These are phyloP conservation scores for Monilinia aucupariae DNA, from an alignment of 2,329 filamentous ascomycete species.

Conservation along the genomic window DNA sequence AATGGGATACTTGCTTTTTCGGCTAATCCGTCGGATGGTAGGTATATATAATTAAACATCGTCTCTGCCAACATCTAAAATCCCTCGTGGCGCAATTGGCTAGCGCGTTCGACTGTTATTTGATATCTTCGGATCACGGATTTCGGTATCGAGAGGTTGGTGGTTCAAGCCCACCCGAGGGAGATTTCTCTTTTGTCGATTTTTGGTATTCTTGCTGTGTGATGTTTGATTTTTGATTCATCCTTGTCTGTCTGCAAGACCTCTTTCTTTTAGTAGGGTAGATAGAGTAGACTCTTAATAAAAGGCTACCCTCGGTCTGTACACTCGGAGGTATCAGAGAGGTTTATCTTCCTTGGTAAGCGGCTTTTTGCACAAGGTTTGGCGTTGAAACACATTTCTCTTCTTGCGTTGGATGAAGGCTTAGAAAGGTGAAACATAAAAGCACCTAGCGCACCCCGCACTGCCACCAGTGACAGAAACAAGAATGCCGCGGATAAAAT, in stretches of 20 bases:
- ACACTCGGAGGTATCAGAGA: too few species aligned
- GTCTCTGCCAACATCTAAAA: fast-evolving
- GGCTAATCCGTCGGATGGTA: fast-evolving
- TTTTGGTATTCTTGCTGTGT: not conserved
- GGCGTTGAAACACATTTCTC: too few species aligned
- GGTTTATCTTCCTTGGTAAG: not conserved
- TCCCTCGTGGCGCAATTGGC: constrained; percentile 15
- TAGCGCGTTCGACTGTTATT: constrained; percentile 13
- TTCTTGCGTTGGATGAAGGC: too few species aligned
- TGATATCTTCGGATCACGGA: too few species aligned
- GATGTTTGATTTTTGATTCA: too few species aligned
- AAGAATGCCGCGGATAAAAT: constrained; percentile 40
- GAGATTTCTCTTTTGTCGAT: not conserved
- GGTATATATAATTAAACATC: fast-evolving
- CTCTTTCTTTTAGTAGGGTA: too few species aligned
- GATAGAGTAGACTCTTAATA: too few species aligned
- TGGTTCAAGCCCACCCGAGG: constrained; percentile 6
- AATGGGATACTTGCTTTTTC: fast-evolving
- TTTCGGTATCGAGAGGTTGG: not conserved
- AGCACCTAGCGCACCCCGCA: constrained; percentile 40
- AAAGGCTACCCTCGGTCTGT: too few species aligned
- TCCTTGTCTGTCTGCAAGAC: not conserved
- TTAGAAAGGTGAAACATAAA: constrained; percentile 31
- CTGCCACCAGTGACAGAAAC: constrained; percentile 48
- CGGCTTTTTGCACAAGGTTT: too few species aligned